Evolutionary conservation across 1,139 yeast species (phyloP), one percentile per base, ranked within the genome.

Genomic region (Hansenula sp.): DNA sequence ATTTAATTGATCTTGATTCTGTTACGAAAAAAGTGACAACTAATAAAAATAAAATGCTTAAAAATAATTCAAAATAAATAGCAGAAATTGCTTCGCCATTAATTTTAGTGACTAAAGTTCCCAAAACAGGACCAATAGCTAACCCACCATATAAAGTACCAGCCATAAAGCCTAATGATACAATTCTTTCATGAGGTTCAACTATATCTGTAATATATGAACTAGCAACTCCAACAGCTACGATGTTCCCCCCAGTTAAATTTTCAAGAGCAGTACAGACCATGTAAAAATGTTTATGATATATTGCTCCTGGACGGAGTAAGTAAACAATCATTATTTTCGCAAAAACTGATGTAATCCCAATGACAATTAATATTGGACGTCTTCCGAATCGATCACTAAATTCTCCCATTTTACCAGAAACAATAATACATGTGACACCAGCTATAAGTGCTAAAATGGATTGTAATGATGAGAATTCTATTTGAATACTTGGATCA

Each of bases 191-290:
- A 27, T 64, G 65, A 1, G 82, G 71, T 14, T 75, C 78, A 13
- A 76, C 78, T 36, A 81, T 75, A 59, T 85, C 94, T 5, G 84
- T 68, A 24, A 82, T 68, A 52, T 82, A 84, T 37, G 86, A 72
- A 48, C 75, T 75, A 14, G 73, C 62, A 25, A 82, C 56, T n/a
- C 82, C 71, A 38, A 77, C 54, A 34, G 79, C 45, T 13, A 78
- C 66, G 39, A 72, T 55, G 1, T 69, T 33, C 0, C 84, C 78
- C 19, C 94, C 94, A n/a, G 77, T 71, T 2, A 69, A 38, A 29
- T 76, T 71, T 29, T 71, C 70, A 6, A 79, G 32, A 4, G 70
- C 43, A 10, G 71, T 71, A 9, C 61, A 69, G 9, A 53, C 51
- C 13, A 59, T 62, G 46, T 73, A 69, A 52, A 60, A 50, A 13